These are phyloP conservation scores for Sphagnurus paluster DNA, from an alignment of 1,284 basidiomycete genomes.

Conservation along the genomic window DNA sequence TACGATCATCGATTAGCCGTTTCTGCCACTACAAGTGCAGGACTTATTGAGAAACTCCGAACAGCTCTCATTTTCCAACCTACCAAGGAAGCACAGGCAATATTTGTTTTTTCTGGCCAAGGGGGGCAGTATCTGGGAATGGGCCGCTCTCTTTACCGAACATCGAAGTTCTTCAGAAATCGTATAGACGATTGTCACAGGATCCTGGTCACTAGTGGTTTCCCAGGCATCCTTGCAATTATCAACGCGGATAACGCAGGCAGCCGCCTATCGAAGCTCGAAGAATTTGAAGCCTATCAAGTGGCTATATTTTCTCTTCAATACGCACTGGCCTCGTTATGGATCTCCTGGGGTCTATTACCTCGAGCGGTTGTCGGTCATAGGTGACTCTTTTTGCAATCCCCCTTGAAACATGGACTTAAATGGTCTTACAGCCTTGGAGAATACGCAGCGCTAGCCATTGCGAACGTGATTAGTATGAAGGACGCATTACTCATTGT, in stretches of 20 bases:
- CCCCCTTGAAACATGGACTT: constrained; percentile 6
- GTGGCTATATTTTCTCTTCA: constrained; percentile 59
- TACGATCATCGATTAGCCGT: constrained; percentile 54
- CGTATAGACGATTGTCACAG: constrained; percentile 58
- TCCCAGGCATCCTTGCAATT: constrained; percentile 48
- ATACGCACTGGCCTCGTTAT: constrained; percentile 58
- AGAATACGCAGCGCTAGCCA: constrained; percentile 68
- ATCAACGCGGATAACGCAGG: constrained; percentile 32
- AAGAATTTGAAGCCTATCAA: constrained; percentile 50
- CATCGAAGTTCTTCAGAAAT: constrained; percentile 43
- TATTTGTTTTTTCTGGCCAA: constrained; percentile 74
- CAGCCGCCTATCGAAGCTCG: constrained; percentile 20
- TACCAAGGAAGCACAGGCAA: constrained; percentile 31
- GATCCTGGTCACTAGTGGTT: constrained; percentile 48
- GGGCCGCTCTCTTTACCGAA: constrained; percentile 55
- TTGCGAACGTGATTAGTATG: constrained; percentile 54
- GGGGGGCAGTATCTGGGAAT: constrained; percentile 67
- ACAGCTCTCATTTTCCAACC: constrained; percentile 32
- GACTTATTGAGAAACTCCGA: constrained; percentile 46
- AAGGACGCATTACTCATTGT: constrained; percentile 59
- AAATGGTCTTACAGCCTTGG: constrained; percentile 48
- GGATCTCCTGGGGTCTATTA: constrained; percentile 64
- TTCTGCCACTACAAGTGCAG: constrained; percentile 38
- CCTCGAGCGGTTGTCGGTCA: constrained; percentile 64
- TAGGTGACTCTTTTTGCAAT: constrained; percentile 42